A percentile compares a stretch with the other conserved stretches of the same genome.
Conservation (phyloP, 768 basidiomycete species). For the Jaapia argillacea region DNA sequence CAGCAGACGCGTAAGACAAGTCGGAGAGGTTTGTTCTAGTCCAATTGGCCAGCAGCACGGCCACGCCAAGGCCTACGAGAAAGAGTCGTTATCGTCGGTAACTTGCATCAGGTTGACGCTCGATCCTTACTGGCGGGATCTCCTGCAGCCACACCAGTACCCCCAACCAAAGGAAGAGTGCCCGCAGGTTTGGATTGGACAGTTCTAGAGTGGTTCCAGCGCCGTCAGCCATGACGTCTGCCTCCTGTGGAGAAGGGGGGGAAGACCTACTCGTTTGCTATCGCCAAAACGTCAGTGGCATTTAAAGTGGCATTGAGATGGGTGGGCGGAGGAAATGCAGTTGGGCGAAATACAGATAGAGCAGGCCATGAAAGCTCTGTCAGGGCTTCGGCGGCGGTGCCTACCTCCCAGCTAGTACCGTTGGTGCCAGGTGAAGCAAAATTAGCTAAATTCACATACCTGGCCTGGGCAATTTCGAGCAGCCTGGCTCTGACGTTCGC, state of each 20-base stretch:
- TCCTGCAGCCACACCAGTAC: constrained; percentile 42
- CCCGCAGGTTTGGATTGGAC: constrained; percentile 8
- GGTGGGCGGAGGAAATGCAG: constrained; percentile 30
- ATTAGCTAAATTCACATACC: constrained; percentile 8
- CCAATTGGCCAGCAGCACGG: constrained; percentile 45
- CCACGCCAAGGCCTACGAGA: constrained; percentile 34
- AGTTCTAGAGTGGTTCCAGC: constrained; percentile 28
- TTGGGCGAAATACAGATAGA: constrained; percentile 37
- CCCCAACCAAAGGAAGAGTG: constrained; percentile 30
- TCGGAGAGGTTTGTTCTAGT: constrained; percentile 27
- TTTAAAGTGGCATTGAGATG: constrained; percentile 18
- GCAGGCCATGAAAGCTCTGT: constrained; percentile 40
- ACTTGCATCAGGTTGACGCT: neutral
- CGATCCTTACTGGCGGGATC: constrained; percentile 47
- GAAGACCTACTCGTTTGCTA: constrained; percentile 28
- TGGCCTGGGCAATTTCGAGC: constrained; percentile 16
- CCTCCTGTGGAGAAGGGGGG: no score
- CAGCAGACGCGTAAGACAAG: constrained; percentile 29
- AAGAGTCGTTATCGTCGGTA: neutral
- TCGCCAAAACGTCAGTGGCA: constrained; percentile 30
- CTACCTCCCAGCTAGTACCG: constrained; percentile 44
- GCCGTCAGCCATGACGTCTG: no score
- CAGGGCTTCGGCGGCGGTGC: constrained; percentile 46
- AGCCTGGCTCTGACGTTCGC: constrained; percentile 17
- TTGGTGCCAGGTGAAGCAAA: neutral